A percentile compares a stretch with the other conserved stretches of the same genome.
Conservation (phyloP, 805 yeast genomes). For the Sporopachydermia lactativora region DNA sequence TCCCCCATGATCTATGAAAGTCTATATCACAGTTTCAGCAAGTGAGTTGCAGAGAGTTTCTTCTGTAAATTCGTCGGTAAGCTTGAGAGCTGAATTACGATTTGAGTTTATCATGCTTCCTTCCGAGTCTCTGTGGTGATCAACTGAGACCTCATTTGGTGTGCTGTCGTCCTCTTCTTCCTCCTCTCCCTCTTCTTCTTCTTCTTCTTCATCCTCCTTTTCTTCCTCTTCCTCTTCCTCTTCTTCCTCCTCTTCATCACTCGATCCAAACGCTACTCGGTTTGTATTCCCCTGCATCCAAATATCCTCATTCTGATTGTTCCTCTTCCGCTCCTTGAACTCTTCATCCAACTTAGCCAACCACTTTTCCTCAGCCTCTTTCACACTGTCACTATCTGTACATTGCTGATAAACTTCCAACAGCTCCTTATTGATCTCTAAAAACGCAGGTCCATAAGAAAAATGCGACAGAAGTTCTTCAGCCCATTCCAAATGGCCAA, state of each 20-base stretch:
- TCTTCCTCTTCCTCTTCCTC: slow-evolving; percentile 16
- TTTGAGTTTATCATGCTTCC: too few relatives aligned
- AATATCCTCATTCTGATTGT: slow-evolving; percentile 39
- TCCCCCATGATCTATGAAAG: too few relatives aligned
- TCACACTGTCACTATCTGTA: slow-evolving; percentile 65
- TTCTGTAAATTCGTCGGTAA: too few relatives aligned
- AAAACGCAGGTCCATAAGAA: slow-evolving; percentile 86
- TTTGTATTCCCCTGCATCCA: slow-evolving; percentile 77
- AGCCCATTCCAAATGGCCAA: slow-evolving; percentile 88
- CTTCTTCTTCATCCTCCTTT: slow-evolving; percentile 7
- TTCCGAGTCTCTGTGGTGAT: too few relatives aligned
- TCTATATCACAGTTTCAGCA: too few relatives aligned
- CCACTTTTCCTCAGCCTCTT: slow-evolving; percentile 63
- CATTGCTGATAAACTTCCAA: slow-evolving; percentile 63
- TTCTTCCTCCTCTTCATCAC: slow-evolving; percentile 16
- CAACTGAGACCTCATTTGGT: too few relatives aligned
- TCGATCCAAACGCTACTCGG: slow-evolving; percentile 22
- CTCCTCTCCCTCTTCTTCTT: slow-evolving; percentile 10
- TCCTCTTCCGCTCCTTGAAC: slow-evolving; percentile 42
- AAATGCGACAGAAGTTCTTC: slow-evolving; percentile 58
- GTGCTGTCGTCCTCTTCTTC: slow-evolving; percentile 11
- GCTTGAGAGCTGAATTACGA: too few relatives aligned
- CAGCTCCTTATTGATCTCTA: slow-evolving; percentile 70
- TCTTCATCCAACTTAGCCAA: slow-evolving; percentile 55
- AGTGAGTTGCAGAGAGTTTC: too few relatives aligned